These are phyloP conservation scores for Suillus lakei DNA, from an alignment of 768 basidiomycete species.

Conservation along the genomic window DNA sequence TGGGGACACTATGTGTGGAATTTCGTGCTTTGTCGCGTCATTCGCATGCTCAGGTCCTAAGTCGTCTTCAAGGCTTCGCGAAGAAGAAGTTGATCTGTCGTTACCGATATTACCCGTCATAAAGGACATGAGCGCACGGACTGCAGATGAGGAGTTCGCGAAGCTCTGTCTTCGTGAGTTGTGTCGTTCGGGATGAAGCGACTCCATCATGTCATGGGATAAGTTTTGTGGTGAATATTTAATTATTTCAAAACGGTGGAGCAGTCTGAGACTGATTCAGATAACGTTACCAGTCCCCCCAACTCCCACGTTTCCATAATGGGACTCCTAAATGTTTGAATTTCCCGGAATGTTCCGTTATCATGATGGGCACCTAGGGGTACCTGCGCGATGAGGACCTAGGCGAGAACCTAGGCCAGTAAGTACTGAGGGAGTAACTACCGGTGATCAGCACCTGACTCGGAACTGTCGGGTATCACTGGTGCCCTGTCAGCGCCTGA, in stretches of 20 bases:
- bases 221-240: background rate
- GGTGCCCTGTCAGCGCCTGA: background rate
- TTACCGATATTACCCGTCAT: background rate
- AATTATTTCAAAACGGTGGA: background rate
- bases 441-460: too few species aligned
- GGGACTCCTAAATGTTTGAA: background rate
- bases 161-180: background rate
- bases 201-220: background rate
- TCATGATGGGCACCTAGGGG: too few species aligned
- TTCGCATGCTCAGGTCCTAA: constrained; percentile 1
- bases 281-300: background rate
- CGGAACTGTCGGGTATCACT: too few species aligned
- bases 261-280: background rate
- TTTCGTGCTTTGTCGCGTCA: constrained; percentile 13
- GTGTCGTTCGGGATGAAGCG: background rate
- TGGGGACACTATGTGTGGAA: constrained; percentile 22
- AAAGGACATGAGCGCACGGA: background rate
- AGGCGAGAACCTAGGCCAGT: too few species aligned
- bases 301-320: background rate
- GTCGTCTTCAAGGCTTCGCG: background rate
- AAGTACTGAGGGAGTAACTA: too few species aligned
- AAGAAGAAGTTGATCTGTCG: background rate
- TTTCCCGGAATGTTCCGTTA: background rate
- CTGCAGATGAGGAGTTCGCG: background rate
- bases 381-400: too few species aligned